Evolutionary conservation across 2,329 filamentous ascomycete genomes (phyloP), one percentile per base, ranked within the genome.

Genomic region (Ascochyta pisi): DNA sequence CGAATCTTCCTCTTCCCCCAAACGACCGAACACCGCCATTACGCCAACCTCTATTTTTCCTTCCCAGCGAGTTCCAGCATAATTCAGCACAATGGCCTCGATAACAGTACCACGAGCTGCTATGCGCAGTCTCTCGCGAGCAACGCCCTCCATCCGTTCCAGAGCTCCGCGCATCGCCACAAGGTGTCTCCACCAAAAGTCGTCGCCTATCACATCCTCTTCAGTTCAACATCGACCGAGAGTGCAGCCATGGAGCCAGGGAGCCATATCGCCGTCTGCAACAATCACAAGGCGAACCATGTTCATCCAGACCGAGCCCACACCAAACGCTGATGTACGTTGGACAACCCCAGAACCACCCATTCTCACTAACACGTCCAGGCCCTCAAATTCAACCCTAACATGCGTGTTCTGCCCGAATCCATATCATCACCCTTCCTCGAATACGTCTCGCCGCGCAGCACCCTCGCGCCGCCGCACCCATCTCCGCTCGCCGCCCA

Each of bases 281-380:
- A 52, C 58, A 10, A 49, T 67, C 22, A 57, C 64, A 29, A 67
- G 71, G 44, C 88, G 94, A 62, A 92, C 87, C 23, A 96, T 99
- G 77, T 99, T 98, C 81, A 99, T 99, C 72, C 95, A 99, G 79
- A 98, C 94, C 5, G 94, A 98, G 73, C 86, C 84, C 63, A 99
- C 95, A 1, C 95, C 95, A 24, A 99, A 99, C 78, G 83, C 87
- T n/a, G 92, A 98, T 80, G 93, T 86, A 73, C 67, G 78, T 6
- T 16, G 26, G 23, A 31, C 19, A 16, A 9, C 8, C 24, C 27
- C 16, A 27, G 0, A 23, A 12, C 37, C 34, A 46, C 7, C 12
- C 1, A 22, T 9, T 19, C 24, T 23, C 37, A 23, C 61, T 69
- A 48, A 67, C 41, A 62, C 19, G 6, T 22, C 4, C 54, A 79